Percentiles rank a stretch among this genome's conserved stretches.
Evolutionary conservation across 208 protist genomes (phyloP).

Genomic region (Balamuthia mandrillaris): DNA sequence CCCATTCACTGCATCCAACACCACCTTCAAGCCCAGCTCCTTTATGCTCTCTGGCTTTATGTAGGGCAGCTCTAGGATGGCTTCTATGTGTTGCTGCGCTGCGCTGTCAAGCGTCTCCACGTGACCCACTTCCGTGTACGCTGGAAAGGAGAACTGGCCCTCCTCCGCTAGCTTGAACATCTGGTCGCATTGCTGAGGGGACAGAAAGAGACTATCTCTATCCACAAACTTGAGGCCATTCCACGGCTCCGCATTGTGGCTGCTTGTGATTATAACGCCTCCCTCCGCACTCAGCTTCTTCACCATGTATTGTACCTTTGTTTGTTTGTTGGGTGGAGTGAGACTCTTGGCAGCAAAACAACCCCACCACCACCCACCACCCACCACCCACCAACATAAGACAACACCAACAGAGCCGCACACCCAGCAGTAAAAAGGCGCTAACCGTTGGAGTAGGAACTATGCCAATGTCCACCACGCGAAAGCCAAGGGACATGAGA

Average conservation of each 20-base stretch:
- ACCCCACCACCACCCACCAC: no score
- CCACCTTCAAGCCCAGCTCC: slow-evolving; percentile 53
- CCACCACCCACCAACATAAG: no score
- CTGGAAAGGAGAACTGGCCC: slow-evolving; percentile 1
- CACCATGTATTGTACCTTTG: slow-evolving; percentile 67
- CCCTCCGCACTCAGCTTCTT: slow-evolving; percentile 35
- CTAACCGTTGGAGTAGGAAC: slow-evolving; percentile 74
- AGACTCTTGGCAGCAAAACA: no score
- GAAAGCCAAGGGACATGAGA: slow-evolving; percentile 42
- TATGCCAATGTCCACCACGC: slow-evolving; percentile 67
- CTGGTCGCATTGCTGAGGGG: slow-evolving; percentile 45
- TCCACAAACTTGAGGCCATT: slow-evolving; percentile 77
- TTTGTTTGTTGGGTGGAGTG: no score
- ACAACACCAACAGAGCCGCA: no score
- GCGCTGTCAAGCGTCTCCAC: not conserved
- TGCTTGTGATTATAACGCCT: slow-evolving; percentile 72
- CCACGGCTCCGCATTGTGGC: slow-evolving; percentile 71
- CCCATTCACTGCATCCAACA: slow-evolving; percentile 67
- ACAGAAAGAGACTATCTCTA: slow-evolving; percentile 70
- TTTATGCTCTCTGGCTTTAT: slow-evolving; percentile 51
- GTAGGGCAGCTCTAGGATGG: slow-evolving; percentile 54
- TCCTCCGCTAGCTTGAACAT: slow-evolving; percentile 57
- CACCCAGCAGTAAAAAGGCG: no score
- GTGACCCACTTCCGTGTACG: not conserved
- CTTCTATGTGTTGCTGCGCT: slow-evolving; percentile 47